Conservation (phyloP, 1,284 basidiomycete genomes). For the Rhodotorula sp. region DNA sequence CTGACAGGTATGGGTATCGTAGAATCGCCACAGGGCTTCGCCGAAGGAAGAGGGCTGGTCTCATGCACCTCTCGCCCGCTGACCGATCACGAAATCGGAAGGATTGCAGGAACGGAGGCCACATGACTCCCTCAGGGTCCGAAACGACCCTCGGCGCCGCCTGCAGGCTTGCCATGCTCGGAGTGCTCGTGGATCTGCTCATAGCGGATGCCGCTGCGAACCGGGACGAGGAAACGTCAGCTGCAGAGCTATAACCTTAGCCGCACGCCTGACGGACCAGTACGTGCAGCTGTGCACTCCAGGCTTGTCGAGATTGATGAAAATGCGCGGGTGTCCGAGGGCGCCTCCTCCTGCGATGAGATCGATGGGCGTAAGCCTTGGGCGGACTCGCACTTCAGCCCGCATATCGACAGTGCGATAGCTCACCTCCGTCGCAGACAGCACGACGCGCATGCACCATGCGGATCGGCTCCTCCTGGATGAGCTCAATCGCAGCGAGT, state of each 20-base stretch:
- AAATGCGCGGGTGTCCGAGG: conserved; percentile 94
- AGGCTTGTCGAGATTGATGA: conserved; percentile 80
- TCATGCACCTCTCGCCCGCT: no score
- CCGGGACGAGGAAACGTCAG: background rate
- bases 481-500: conserved; percentile 86
- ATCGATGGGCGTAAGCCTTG: no score
- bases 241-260: background rate
- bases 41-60: no score
- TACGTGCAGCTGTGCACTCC: conserved; percentile 61
- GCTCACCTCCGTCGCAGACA: conserved; percentile 88
- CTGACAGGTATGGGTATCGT: no score
- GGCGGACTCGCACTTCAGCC: no score
- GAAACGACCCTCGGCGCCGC: background rate
- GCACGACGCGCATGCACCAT: conserved; percentile 77
- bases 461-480: conserved; percentile 79
- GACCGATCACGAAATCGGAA: no score
- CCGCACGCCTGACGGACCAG: conserved; percentile 62
- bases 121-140: background rate
- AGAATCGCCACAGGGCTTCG: no score
- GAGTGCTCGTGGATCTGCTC: conserved; percentile 61
- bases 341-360: conserved; percentile 77
- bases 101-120: no score
- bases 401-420: background rate
- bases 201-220: conserved; percentile 73
- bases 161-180: conserved; percentile 33